A percentile compares a stretch with the other conserved stretches of the same genome.
Evolutionary conservation across 2,329 filamentous ascomycete genomes (phyloP).

Genomic region (Penicillium oxalicum): DNA sequence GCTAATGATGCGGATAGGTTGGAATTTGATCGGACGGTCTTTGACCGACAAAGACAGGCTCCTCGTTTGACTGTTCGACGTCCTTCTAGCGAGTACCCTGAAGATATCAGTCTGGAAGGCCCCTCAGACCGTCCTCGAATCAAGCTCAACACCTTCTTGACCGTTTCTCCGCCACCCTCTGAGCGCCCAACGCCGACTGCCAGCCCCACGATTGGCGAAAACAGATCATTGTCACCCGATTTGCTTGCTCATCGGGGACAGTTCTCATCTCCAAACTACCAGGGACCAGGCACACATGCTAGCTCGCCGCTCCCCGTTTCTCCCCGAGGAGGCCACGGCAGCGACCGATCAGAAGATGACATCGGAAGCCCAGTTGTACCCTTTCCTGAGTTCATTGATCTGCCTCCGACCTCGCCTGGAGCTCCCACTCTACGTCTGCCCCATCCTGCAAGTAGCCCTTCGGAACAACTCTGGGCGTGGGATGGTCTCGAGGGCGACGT

Average conservation of each 20-base stretch:
- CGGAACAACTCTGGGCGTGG: constrained; percentile 24
- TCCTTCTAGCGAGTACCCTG: constrained; percentile 26
- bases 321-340: constrained; percentile 20
- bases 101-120: constrained; percentile 9
- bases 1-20: constrained; percentile 51
- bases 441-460: constrained; percentile 38
- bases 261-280: constrained; percentile 36
- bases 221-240: constrained; percentile 29
- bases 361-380: constrained; percentile 48
- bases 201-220: constrained; percentile 25
- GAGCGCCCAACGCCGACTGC: constrained; percentile 24
- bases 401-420: constrained; percentile 43
- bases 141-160: constrained; percentile 22
- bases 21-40: constrained; percentile 38
- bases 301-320: constrained; percentile 27
- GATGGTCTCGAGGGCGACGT: constrained; percentile 28
- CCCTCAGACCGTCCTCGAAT: constrained; percentile 17
- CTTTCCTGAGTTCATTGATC: constrained; percentile 65
- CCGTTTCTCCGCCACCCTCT: constrained; percentile 32
- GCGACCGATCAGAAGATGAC: constrained; percentile 8
- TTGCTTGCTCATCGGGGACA: constrained; percentile 41
- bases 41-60: constrained; percentile 20
- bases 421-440: constrained; percentile 53
- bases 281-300: constrained; percentile 16
- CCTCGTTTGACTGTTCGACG: constrained; percentile 38